A percentile compares a stretch with the other conserved stretches of the same genome.
Conservation (phyloP, 2,329 filamentous ascomycete genomes). For the Bipolaris oryzae region DNA sequence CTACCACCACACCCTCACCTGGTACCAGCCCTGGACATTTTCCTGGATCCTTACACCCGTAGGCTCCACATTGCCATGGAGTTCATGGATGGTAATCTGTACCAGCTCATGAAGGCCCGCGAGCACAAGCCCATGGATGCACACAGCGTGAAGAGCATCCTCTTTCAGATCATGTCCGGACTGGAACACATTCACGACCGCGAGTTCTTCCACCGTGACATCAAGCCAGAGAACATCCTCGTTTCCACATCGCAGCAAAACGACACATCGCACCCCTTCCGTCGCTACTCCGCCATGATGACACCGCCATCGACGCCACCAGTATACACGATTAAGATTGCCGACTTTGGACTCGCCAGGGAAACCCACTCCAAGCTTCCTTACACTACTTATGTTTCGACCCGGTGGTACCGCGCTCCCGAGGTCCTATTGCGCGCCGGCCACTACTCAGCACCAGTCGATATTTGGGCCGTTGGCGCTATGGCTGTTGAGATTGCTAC, state of each 20-base stretch:
- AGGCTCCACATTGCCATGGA: constrained; percentile 99
- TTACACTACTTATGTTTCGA: constrained; percentile 98
- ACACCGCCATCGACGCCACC: constrained; percentile 95
- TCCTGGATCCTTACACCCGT: constrained; percentile 92
- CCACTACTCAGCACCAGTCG: constrained; percentile 95
- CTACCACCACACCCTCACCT: constrained; percentile 87
- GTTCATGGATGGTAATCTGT: constrained; percentile 99
- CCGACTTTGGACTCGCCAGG: constrained; percentile 95
- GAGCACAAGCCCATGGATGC: constrained; percentile 94
- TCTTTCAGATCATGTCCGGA: constrained; percentile 95
- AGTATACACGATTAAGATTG: constrained; percentile 95
- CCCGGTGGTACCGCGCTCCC: constrained; percentile 91
- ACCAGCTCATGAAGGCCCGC: constrained; percentile 97
- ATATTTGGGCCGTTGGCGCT: constrained; percentile 97
- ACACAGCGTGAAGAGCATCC: constrained; percentile 92
- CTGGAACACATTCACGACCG: constrained; percentile 97
- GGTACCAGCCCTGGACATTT: constrained; percentile 97
- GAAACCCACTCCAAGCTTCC: constrained; percentile 96
- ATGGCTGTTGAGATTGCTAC: constrained; percentile 99
- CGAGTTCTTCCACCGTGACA: constrained; percentile 97
- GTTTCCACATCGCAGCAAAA: constrained; percentile 87
- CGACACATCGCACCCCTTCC: constrained; percentile 83
- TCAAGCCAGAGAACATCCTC: constrained; percentile 98
- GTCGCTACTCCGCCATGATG: constrained; percentile 88
- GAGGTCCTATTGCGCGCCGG: constrained; percentile 93